Evolutionary conservation across 2,329 filamentous ascomycete species (phyloP).

Genomic region (Mycosphaerella sp.): DNA sequence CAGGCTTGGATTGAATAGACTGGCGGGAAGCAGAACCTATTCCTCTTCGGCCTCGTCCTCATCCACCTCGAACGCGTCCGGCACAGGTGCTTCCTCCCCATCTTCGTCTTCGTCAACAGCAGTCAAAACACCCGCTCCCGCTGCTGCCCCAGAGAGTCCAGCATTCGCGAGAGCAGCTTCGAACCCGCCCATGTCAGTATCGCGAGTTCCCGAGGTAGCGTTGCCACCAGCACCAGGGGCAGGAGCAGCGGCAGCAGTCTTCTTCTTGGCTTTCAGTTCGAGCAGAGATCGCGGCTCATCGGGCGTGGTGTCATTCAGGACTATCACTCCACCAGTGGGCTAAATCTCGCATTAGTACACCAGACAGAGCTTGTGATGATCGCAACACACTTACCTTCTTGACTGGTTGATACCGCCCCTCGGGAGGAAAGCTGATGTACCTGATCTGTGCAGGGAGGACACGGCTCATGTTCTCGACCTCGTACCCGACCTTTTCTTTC

Average conservation of each 20-base stretch:
- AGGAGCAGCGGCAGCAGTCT: constrained; percentile 43
- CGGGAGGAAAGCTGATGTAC: constrained; percentile 86
- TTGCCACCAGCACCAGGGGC: constrained; percentile 29
- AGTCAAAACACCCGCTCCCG: constrained; percentile 68
- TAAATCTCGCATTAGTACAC: constrained; percentile 45
- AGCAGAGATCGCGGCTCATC: constrained; percentile 72
- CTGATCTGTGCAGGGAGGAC: constrained; percentile 90
- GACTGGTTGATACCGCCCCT: constrained; percentile 80
- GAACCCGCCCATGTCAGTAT: constrained; percentile 33
- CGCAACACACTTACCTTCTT: constrained; percentile 60
- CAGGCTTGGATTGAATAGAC: not conserved
- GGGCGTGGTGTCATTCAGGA: constrained; percentile 80
- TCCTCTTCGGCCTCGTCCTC: constrained; percentile 51
- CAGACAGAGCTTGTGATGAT: not conserved
- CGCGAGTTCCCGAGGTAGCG: constrained; percentile 21
- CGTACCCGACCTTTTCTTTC: constrained; percentile 95
- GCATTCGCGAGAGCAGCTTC: constrained; percentile 11
- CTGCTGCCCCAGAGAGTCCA: constrained; percentile 28
- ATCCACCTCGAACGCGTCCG: constrained; percentile 72
- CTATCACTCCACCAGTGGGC: constrained; percentile 87
- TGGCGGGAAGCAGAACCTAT: not conserved
- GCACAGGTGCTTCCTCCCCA: constrained; percentile 64
- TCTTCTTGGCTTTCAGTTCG: constrained; percentile 88
- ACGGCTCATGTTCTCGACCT: constrained; percentile 93
- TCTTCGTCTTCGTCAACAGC: constrained; percentile 79